Conservation (phyloP, 2,329 filamentous ascomycete species). For the Alternaria sp. region DNA sequence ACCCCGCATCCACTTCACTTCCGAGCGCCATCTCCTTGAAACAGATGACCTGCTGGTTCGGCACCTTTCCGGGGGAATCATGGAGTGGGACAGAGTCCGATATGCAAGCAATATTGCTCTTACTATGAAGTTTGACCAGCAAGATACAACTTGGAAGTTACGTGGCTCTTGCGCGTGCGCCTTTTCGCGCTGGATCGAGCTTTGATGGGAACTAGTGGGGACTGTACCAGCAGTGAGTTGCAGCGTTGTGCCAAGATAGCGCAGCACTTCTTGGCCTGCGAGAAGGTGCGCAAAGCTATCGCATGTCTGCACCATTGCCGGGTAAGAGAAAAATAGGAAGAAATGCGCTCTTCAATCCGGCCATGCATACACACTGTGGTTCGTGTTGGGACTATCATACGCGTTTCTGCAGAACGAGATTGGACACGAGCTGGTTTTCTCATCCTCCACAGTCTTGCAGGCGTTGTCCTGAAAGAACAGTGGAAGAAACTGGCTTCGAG, state of each 20-base stretch:
- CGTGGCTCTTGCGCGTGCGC: slow-evolving; percentile 15
- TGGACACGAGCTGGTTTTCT: not conserved
- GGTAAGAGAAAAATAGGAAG: not conserved
- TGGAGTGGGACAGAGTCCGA: not conserved
- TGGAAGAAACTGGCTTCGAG: not conserved
- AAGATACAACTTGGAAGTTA: slow-evolving; percentile 2
- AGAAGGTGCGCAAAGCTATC: slow-evolving; percentile 1
- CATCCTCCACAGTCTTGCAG: not conserved
- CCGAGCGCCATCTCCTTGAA: not conserved
- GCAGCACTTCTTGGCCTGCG: not conserved
- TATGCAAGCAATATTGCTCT: not conserved
- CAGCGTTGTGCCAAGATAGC: not conserved
- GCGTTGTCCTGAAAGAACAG: not conserved
- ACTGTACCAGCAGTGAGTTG: not conserved
- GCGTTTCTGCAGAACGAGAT: not conserved
- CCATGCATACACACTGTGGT: not conserved
- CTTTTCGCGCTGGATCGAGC: slow-evolving; percentile 5
- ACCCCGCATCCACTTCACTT: not conserved
- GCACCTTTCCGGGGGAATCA: not conserved
- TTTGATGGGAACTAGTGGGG: slow-evolving; percentile 19
- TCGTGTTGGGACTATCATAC: not conserved
- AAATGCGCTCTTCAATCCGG: not conserved
- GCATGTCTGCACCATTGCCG: not conserved
- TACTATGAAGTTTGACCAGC: not conserved
- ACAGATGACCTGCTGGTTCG: not conserved